Conservation (phyloP, 1,284 basidiomycete genomes). For the Naganishia cerealis region DNA sequence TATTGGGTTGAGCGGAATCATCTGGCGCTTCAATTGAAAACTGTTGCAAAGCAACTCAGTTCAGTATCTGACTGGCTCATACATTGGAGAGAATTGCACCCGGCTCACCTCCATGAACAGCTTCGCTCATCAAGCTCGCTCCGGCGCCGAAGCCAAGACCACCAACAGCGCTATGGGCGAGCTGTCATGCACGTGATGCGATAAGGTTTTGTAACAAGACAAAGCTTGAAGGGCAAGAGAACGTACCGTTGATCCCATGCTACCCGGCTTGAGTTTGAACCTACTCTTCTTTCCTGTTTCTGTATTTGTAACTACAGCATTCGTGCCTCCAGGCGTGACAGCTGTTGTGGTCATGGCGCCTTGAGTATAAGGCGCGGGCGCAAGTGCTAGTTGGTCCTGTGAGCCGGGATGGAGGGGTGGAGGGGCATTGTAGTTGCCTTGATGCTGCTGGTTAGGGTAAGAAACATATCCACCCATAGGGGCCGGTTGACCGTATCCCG, state of each 20-base stretch:
- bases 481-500: constrained; percentile 1
- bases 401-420: background rate
- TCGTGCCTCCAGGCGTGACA: constrained; percentile 9
- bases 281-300: constrained; percentile 17
- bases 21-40: background rate
- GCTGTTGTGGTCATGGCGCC: constrained; percentile 6
- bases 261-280: constrained; percentile 19
- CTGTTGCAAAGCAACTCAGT: background rate
- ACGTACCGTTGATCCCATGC: constrained; percentile 19
- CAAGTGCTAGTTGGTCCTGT: constrained; percentile 15
- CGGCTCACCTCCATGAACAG: constrained; percentile 14
- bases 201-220: background rate
- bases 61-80: background rate
- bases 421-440: constrained; percentile 1
- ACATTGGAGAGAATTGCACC: background rate
- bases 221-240: background rate
- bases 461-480: background rate
- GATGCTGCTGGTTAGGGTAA: constrained; percentile 8
- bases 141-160: constrained; percentile 30
- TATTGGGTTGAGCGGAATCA: background rate
- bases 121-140: constrained; percentile 8
- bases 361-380: constrained; percentile 5
- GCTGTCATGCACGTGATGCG: background rate
- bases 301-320: constrained; percentile 13
- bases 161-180: constrained; percentile 32